A percentile compares a stretch with the other conserved stretches of the same genome.
These are phyloP conservation scores for Thelonectria rubi DNA, from an alignment of 2,329 filamentous ascomycete genomes.

Conservation along the genomic window DNA sequence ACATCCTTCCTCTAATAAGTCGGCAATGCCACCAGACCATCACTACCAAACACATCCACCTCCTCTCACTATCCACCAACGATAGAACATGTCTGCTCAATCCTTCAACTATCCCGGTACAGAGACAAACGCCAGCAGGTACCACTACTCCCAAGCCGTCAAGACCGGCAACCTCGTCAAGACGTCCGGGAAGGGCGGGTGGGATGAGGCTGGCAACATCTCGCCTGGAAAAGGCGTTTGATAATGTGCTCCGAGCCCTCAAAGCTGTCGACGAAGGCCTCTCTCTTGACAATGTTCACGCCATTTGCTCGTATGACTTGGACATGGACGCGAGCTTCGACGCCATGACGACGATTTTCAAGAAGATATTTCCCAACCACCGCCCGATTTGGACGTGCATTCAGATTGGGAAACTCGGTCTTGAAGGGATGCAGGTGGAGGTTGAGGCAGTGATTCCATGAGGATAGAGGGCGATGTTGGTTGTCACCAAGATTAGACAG, in stretches of 20 bases:
- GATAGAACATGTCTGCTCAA: neutral
- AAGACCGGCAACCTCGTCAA: constrained; percentile 23
- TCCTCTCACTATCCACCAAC: no score
- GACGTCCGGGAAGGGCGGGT: constrained; percentile 25
- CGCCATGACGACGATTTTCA: constrained; percentile 18
- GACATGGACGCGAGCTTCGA: constrained; percentile 28
- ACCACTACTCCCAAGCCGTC: constrained; percentile 28
- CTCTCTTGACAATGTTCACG: constrained; percentile 17
- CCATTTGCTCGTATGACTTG: constrained; percentile 22
- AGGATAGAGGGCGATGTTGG: no score
- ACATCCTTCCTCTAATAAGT: neutral
- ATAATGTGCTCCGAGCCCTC: constrained; percentile 17
- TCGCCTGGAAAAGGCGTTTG: constrained; percentile 4
- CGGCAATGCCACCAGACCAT: neutral
- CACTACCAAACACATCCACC: neutral
- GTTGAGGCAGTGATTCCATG: constrained; percentile 15
- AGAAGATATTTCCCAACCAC: constrained; percentile 26
- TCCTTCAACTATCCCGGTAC: constrained; percentile 28
- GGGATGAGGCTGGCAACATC: constrained; percentile 24
- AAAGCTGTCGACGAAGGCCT: constrained; percentile 12
- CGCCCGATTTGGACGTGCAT: constrained; percentile 26
- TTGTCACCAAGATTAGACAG: no score
- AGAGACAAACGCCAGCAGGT: constrained; percentile 12
- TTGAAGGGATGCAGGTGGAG: constrained; percentile 26
- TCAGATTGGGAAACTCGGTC: constrained; percentile 25